Conservation (phyloP, 2,329 filamentous ascomycete species). For the Apiospora arundinis region DNA sequence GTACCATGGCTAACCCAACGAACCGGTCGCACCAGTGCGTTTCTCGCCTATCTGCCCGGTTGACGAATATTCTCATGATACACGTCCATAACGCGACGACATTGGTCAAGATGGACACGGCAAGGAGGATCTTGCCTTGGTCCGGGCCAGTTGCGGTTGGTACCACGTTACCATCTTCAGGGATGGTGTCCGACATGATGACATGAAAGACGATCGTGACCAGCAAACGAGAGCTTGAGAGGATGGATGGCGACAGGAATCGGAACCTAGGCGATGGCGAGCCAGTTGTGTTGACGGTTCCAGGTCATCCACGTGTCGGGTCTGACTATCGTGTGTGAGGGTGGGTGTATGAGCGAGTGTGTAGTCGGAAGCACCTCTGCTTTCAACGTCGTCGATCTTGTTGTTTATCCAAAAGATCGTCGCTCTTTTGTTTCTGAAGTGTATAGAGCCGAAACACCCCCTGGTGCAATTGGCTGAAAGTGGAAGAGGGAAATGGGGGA, state of each 20-base stretch:
- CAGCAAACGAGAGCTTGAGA: neutral
- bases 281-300: neutral
- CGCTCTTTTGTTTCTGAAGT: slow-evolving; percentile 4
- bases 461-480: neutral
- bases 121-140: slow-evolving; percentile 36
- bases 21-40: slow-evolving; percentile 43
- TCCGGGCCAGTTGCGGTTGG: neutral
- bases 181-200: neutral
- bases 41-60: slow-evolving; percentile 34
- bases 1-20: slow-evolving; percentile 41
- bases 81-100: slow-evolving; percentile 43
- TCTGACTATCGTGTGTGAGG: neutral
- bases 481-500: neutral
- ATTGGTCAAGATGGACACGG: slow-evolving; percentile 42
- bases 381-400: slow-evolving; percentile 5
- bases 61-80: slow-evolving; percentile 40
- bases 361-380: neutral
- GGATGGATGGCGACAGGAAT: neutral
- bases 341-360: too few species aligned
- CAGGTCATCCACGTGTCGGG: neutral
- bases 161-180: neutral
- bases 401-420: slow-evolving; percentile 5
- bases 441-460: slow-evolving; percentile 6
- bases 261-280: neutral
- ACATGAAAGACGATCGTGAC: neutral